Percentiles rank a stretch among this genome's conserved stretches.
phyloP scores from a whole-genome alignment of 208 protist genomes.

The Acanthamoeba quina region DNA sequence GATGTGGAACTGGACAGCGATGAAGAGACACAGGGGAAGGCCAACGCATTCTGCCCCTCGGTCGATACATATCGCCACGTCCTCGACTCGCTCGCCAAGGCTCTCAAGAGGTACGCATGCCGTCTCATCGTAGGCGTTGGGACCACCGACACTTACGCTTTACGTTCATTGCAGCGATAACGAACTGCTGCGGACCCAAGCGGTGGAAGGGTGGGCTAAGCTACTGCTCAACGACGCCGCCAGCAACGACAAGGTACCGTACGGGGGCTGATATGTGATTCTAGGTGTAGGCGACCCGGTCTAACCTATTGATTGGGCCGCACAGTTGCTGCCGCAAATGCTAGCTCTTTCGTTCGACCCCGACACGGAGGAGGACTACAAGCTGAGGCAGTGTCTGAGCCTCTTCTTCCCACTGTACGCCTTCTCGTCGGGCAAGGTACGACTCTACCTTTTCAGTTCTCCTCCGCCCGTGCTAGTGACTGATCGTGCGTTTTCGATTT shows the following conservation, averaged over 20 bases:
- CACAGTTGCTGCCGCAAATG: neutral
- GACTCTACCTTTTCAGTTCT: neutral
- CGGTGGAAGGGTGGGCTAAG: conserved; percentile 1
- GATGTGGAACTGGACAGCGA: neutral
- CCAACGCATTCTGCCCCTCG: neutral
- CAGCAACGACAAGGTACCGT: neutral
- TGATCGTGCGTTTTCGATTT: neutral
- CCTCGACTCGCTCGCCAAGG: neutral
- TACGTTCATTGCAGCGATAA: neutral
- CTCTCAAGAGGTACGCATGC: neutral
- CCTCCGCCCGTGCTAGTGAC: neutral
- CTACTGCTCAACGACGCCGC: neutral
- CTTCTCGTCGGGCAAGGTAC: conserved; percentile 18
- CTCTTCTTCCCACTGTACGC: conserved; percentile 61
- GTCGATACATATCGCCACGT: neutral
- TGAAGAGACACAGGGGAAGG: neutral
- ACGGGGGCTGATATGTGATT: too few species aligned
- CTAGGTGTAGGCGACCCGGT: neutral
- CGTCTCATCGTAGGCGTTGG: too few species aligned
- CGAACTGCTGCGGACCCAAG: neutral
- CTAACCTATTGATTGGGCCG: neutral
- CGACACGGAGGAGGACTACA: conserved; percentile 3
- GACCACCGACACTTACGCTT: too few species aligned
- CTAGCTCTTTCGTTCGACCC: conserved; percentile 1
- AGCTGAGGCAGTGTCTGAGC: conserved; percentile 24